These are phyloP conservation scores for Abelmoschus esculentus DNA, from an alignment of 345 rosid species.

Conservation along the genomic window DNA sequence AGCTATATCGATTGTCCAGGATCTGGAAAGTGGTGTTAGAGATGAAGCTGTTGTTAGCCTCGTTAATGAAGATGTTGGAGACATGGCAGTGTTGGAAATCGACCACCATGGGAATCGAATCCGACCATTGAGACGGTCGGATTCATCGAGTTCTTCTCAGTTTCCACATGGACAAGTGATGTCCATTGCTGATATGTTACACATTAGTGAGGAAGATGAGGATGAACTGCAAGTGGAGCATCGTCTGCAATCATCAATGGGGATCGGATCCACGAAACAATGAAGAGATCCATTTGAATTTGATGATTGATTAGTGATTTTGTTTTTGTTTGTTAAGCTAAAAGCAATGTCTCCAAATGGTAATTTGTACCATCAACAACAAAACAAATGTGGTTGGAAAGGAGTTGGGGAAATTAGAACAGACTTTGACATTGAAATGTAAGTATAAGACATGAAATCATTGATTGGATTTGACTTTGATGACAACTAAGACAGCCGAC, in stretches of 20 bases:
- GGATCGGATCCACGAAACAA: constrained; percentile 14
- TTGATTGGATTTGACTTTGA: background rate
- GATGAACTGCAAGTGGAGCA: constrained; percentile 10
- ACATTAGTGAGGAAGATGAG: constrained; percentile 22
- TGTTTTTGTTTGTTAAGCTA: background rate
- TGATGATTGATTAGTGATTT: too few species aligned
- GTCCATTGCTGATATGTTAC: constrained; percentile 34
- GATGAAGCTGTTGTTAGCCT: constrained; percentile 19
- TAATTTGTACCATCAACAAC: background rate
- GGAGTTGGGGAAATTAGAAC: background rate
- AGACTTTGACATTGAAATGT: background rate
- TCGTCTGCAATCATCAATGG: constrained; percentile 6
- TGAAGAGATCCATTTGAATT: constrained; percentile 45
- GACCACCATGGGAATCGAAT: background rate
- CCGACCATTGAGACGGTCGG: too few species aligned
- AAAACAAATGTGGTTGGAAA: background rate
- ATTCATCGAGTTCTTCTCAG: constrained; percentile 11
- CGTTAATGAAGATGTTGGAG: background rate
- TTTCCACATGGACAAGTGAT: constrained; percentile 18
- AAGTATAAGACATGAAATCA: background rate
- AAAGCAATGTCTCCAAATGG: background rate
- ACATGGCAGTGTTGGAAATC: background rate
- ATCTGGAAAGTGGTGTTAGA: constrained; percentile 24
- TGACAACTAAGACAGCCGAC: background rate
- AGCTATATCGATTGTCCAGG: constrained; percentile 31